Percentiles rank a stretch among this genome's conserved stretches.
phyloP scores from a whole-genome alignment of 495 filamentous ascomycete species.

The Xylaria sp. region DNA sequence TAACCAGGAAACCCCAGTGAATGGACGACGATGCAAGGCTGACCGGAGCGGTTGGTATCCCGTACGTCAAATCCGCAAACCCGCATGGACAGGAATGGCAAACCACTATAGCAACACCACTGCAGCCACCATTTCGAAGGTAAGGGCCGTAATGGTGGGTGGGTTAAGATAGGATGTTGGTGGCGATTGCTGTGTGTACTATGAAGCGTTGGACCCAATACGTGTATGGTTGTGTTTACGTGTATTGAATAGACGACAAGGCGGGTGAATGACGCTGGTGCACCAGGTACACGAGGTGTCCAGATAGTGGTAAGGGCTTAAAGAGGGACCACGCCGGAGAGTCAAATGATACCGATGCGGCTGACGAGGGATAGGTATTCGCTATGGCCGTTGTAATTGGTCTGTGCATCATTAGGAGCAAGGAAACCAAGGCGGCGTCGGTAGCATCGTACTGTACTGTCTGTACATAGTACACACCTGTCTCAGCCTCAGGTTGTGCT shows the following conservation, averaged over 20 bases:
- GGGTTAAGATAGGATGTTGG: not conserved
- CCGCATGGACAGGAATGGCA: not conserved
- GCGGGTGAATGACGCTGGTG: not conserved
- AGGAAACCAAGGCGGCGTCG: not conserved
- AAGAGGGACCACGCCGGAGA: too few relatives aligned
- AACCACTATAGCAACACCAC: constrained; percentile 10
- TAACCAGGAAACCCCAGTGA: not conserved
- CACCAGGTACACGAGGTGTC: not conserved
- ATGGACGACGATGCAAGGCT: not conserved
- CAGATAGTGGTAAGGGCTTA: not conserved
- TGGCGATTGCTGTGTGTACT: not conserved
- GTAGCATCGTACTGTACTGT: not conserved
- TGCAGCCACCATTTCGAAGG: not conserved
- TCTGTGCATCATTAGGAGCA: not conserved
- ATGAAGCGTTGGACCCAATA: not conserved
- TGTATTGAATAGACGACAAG: not conserved
- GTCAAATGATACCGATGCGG: too few relatives aligned
- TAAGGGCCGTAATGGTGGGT: not conserved
- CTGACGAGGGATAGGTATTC: not conserved
- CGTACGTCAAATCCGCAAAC: not conserved
- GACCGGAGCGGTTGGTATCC: not conserved
- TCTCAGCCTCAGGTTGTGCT: not conserved
- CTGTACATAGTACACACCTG: not conserved
- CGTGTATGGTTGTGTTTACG: not conserved
- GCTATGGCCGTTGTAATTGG: not conserved